Base-by-base conservation (phyloP, 805 yeast genomes). In the Candida ficus region DNA sequence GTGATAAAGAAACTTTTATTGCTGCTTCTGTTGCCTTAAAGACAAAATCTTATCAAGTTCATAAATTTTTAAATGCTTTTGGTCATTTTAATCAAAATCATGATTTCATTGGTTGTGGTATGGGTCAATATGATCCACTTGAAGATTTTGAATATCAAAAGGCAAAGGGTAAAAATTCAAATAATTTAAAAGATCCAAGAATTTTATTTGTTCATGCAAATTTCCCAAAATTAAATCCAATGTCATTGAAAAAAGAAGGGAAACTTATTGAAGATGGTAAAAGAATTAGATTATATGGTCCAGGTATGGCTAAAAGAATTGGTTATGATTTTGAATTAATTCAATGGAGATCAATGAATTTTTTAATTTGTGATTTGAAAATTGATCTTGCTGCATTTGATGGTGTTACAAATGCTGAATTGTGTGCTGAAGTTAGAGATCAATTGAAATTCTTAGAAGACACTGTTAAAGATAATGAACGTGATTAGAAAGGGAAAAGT, bases 151-250 rank as follows among this genome's bases (percentile, higher is more conserved):
- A 56, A 36, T 43, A 64, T 13, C 54, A 53, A 43, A 35, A 46
- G 25, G 53, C 51, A 20, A 65, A 63, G 35, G 10, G 32, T 12
- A 40, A 47, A 31, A 49, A 47, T 18, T 38, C 34, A 20, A 33
- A 48, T n/a, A 33, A 39, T 10, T 49, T 38, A 7, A 50, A 47
- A 35, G 50, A 42, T n/a, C 67, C 70, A 34, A 52, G 53, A 29
- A 54, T 63, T 14, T 50, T 78, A 43, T 80, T 81, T 50, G 71
- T 80, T 37, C 88, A 81, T 54, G 76, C 84, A 27, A 80, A 81
- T 54, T 73, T 69, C 61, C 86, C 86, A 7, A 81, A 81, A 55
- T 59, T 80, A 43, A 76, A 81, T 52, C 86, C 87, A 2, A 73
- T 80, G 67, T 60, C 61, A 13, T 63, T 80, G 44, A 69, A 65